Evolutionary conservation across 352 stramenopile genomes (phyloP).

Genomic region (Phytophthora hibernalis): DNA sequence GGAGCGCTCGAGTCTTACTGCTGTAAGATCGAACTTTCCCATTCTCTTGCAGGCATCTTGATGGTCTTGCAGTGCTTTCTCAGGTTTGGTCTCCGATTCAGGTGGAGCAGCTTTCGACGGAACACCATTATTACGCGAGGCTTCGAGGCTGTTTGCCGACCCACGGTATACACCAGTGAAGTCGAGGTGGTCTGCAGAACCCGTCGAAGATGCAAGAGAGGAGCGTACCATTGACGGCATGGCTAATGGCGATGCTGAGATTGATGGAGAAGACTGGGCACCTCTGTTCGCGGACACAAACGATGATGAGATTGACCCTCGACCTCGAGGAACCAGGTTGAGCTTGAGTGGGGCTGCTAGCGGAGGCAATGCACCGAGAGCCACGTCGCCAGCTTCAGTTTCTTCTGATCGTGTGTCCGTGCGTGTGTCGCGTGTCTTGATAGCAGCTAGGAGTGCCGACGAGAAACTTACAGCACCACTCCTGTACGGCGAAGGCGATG

Average conservation of each 20-base stretch:
- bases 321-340: slow-evolving; percentile 17
- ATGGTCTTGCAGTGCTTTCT: not conserved
- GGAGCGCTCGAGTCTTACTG: slow-evolving; percentile 31
- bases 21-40: slow-evolving; percentile 7
- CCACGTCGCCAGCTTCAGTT: slow-evolving; percentile 36
- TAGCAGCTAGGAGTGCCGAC: slow-evolving; percentile 34
- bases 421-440: slow-evolving; percentile 31
- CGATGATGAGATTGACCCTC: slow-evolving; percentile 22
- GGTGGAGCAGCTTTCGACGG: not conserved
- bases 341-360: slow-evolving; percentile 37
- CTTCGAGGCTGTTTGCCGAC: slow-evolving; percentile 38
- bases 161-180: slow-evolving; percentile 63
- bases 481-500: not conserved
- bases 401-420: slow-evolving; percentile 39
- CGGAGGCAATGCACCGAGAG: slow-evolving; percentile 21
- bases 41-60: slow-evolving; percentile 2
- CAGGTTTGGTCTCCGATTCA: not conserved
- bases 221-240: slow-evolving; percentile 30
- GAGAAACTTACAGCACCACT: slow-evolving; percentile 20
- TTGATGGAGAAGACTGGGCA: slow-evolving; percentile 9
- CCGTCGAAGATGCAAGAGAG: slow-evolving; percentile 34
- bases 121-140: slow-evolving; percentile 12
- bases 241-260: slow-evolving; percentile 22
- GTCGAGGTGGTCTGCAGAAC: slow-evolving; percentile 47
- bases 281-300: slow-evolving; percentile 10